These are phyloP conservation scores for Hemisphaericaspora xylofermentans DNA, from an alignment of 1,139 yeast species.

Conservation along the genomic window DNA sequence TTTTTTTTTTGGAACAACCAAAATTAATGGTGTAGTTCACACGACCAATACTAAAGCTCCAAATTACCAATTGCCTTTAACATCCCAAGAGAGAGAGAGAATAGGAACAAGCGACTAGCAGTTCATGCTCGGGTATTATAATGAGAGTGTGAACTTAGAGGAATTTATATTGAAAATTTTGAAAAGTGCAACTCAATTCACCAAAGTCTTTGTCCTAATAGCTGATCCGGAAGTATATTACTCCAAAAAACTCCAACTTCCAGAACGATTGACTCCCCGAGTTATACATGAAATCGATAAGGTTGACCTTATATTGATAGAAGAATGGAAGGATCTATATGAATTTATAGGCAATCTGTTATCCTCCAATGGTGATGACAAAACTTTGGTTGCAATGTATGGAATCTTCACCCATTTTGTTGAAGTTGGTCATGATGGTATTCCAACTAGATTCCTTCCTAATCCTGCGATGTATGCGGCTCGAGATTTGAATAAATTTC, in stretches of 20 bases:
- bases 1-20: slow-evolving; percentile 3
- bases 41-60: no score
- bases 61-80: no score
- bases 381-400: slow-evolving; percentile 7
- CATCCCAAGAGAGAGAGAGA: no score
- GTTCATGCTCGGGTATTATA: slow-evolving; percentile 10
- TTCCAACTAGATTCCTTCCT: slow-evolving; percentile 1
- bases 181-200: not conserved
- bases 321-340: slow-evolving; percentile 12
- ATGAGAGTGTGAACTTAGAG: slow-evolving; percentile 8
- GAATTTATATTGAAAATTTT: slow-evolving; percentile 4
- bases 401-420: slow-evolving; percentile 11
- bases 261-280: slow-evolving; percentile 1
- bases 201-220: slow-evolving; percentile 4
- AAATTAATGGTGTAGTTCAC: not conserved
- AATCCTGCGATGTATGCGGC: slow-evolving; percentile 8
- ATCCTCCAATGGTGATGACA: not conserved
- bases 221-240: slow-evolving; percentile 9
- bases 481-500: slow-evolving; percentile 10
- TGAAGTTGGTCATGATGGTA: slow-evolving; percentile 7
- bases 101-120: no score
- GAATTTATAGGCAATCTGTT: slow-evolving; percentile 6
- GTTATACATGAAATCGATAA: slow-evolving; percentile 5
- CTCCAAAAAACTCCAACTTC: not conserved
- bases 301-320: slow-evolving; percentile 9